A percentile compares a stretch with the other conserved stretches of the same genome.
Conservation (phyloP, 345 rosid genomes). For the Punica granatum region DNA sequence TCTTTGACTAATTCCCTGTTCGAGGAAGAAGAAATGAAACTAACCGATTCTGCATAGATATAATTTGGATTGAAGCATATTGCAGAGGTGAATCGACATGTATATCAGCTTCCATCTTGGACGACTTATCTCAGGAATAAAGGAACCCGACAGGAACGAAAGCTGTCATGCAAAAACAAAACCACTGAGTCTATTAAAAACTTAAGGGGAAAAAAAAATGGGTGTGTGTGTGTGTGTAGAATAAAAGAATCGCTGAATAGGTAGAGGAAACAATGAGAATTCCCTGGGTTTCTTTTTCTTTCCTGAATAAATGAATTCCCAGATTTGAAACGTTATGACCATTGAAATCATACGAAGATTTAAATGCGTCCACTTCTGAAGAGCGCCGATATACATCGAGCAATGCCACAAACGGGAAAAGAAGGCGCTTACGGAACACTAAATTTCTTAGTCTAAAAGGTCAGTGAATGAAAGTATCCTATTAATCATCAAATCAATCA, state of each 20-base stretch:
- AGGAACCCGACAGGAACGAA: not conserved
- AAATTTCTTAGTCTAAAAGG: not conserved
- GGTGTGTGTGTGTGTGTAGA: too few species aligned
- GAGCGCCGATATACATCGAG: not conserved
- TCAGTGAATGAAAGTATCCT: not conserved
- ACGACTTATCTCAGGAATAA: not conserved
- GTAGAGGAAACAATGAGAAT: too few species aligned
- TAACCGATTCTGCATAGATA: constrained; percentile 37
- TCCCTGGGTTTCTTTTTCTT: too few species aligned
- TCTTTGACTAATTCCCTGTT: not conserved
- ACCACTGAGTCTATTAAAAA: not conserved
- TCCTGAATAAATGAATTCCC: too few species aligned
- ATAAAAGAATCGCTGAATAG: not conserved
- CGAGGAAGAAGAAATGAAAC: not conserved
- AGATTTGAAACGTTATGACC: too few species aligned
- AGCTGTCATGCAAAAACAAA: not conserved
- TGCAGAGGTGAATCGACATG: constrained; percentile 31
- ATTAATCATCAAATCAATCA: not conserved
- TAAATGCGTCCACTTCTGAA: not conserved
- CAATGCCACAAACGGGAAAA: not conserved
- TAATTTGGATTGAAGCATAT: constrained; percentile 46
- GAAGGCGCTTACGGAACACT: not conserved
- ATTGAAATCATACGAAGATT: not conserved
- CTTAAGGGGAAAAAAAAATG: not conserved
- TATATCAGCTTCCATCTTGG: constrained; percentile 32